phyloP scores from a whole-genome alignment of 2,329 filamentous ascomycete species.

The Penicillium paneum region DNA sequence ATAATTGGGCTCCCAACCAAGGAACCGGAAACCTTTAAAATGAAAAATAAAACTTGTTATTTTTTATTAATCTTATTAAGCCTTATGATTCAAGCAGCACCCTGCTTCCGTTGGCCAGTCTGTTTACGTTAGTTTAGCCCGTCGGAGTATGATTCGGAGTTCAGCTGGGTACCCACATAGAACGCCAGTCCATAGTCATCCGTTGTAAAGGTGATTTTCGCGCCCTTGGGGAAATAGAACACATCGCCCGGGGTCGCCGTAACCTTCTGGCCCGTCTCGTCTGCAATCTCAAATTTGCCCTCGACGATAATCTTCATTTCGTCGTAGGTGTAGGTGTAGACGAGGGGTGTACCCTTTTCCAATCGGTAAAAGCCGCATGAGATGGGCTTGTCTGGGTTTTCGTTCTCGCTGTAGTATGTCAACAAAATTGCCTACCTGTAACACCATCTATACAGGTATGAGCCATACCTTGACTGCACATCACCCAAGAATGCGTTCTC shows the following conservation, averaged over 20 bases:
- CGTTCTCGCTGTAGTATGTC: conserved; percentile 45
- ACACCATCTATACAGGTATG: neutral
- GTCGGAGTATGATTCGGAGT: neutral
- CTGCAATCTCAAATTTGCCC: conserved; percentile 62
- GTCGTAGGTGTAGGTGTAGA: conserved; percentile 67
- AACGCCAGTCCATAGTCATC: conserved; percentile 61
- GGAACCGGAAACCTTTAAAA: neutral
- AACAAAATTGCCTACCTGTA: neutral
- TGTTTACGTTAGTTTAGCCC: conserved; percentile 13
- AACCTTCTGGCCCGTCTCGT: conserved; percentile 60
- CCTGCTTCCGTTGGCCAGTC: conserved; percentile 34
- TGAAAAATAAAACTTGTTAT: neutral
- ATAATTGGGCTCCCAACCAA: conserved; percentile 4
- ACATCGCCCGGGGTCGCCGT: conserved; percentile 62
- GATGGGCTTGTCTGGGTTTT: conserved; percentile 58
- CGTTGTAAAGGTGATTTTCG: conserved; percentile 64
- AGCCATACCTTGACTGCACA: conserved; percentile 51
- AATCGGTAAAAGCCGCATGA: conserved; percentile 64
- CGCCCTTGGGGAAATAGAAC: conserved; percentile 66
- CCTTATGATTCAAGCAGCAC: conserved; percentile 16
- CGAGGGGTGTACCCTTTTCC: conserved; percentile 64
- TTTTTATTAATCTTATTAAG: no score
- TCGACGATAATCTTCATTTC: conserved; percentile 74
- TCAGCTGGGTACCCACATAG: conserved; percentile 40
- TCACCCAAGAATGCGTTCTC: conserved; percentile 68